Evolutionary conservation across 1,284 basidiomycete genomes (phyloP).

Genomic region (Chondrostereum purpureum): DNA sequence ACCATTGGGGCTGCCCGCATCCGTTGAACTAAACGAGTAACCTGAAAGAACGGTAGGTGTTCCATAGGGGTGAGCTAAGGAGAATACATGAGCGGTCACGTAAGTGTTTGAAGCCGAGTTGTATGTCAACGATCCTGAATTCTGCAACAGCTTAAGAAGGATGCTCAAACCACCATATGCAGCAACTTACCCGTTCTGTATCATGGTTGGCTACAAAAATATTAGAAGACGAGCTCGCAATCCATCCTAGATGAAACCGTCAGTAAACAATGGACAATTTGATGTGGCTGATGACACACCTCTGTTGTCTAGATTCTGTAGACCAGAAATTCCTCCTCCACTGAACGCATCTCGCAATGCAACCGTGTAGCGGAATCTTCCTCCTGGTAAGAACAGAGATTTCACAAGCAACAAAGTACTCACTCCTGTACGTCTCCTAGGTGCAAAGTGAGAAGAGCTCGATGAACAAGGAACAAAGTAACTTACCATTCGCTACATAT

Average conservation of each 20-base stretch:
- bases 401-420: constrained; percentile 21
- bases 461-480: not conserved
- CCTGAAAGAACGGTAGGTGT: constrained; percentile 59
- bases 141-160: constrained; percentile 23
- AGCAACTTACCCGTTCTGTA: constrained; percentile 52
- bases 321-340: constrained; percentile 40
- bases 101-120: constrained; percentile 63
- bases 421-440: constrained; percentile 64
- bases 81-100: constrained; percentile 55
- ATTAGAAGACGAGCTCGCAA: constrained; percentile 47
- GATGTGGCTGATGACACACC: constrained; percentile 35
- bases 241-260: constrained; percentile 41
- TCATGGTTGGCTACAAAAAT: constrained; percentile 68
- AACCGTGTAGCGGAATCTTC: constrained; percentile 57
- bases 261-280: not conserved
- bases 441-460: not conserved
- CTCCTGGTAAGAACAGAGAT: constrained; percentile 1
- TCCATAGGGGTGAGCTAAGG: constrained; percentile 61
- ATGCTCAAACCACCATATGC: not conserved
- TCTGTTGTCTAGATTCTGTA: constrained; percentile 48
- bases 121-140: constrained; percentile 46
- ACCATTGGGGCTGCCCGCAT: constrained; percentile 51
- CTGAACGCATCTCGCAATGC: constrained; percentile 47
- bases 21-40: constrained; percentile 45
- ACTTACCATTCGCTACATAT: constrained; percentile 44